Conservation (phyloP, 148 eudicot genomes). For the Diospyros lotus region DNA sequence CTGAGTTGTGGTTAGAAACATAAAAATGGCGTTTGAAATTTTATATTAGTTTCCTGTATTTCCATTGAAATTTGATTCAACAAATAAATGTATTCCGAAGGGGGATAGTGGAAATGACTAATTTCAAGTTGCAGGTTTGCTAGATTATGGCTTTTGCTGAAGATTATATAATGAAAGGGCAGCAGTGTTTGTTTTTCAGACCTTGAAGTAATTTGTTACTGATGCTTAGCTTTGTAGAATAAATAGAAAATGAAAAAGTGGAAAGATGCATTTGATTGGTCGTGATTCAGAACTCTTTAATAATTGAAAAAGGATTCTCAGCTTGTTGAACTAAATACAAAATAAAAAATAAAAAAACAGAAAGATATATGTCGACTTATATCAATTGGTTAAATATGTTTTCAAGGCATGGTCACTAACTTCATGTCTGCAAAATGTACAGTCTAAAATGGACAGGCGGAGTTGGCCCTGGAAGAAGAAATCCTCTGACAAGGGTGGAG, state of each 20-base stretch:
- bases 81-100: not conserved
- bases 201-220: too few species aligned
- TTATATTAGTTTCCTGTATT: not conserved
- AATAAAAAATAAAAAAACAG: not conserved
- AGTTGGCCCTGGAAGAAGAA: slow-evolving; percentile 99
- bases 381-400: not conserved
- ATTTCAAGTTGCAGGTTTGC: not conserved
- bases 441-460: slow-evolving; percentile 71
- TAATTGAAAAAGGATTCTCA: not conserved
- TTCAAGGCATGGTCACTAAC: not conserved
- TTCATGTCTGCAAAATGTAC: not conserved
- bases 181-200: not conserved
- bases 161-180: not conserved
- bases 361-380: not conserved
- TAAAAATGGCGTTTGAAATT: not conserved
- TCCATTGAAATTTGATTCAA: not conserved
- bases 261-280: too few species aligned
- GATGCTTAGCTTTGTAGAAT: too few species aligned
- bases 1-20: too few species aligned
- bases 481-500: slow-evolving; percentile 70
- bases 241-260: too few species aligned
- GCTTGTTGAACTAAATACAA: not conserved
- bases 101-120: not conserved
- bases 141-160: not conserved
- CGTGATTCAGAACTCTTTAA: not conserved